Conservation (phyloP, 1,284 basidiomycete species). For the Sparassis latifolia region DNA sequence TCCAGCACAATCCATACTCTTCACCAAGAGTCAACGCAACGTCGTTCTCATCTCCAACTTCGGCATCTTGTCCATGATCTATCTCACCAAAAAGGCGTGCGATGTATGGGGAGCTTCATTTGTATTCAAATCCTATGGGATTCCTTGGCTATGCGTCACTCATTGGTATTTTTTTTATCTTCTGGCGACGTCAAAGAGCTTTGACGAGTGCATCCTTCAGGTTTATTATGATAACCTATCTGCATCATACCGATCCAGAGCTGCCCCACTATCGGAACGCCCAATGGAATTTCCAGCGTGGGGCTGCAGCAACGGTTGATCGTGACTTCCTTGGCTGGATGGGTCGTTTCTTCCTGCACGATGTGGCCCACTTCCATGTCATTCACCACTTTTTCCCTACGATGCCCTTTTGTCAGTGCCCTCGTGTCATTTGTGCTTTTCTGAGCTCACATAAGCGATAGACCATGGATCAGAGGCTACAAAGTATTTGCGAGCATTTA, state of each 20-base stretch:
- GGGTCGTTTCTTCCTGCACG: slow-evolving; percentile 37
- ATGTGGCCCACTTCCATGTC: slow-evolving; percentile 41
- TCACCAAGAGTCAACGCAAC: slow-evolving; percentile 42
- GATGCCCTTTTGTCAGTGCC: slow-evolving; percentile 24
- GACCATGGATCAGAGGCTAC: slow-evolving; percentile 33
- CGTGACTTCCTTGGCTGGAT: slow-evolving; percentile 46
- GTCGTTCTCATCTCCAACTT: slow-evolving; percentile 50
- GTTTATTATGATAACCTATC: slow-evolving; percentile 36
- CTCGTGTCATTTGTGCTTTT: no score
- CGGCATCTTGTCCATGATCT: slow-evolving; percentile 44
- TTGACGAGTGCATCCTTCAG: slow-evolving; percentile 16
- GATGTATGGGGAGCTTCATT: slow-evolving; percentile 28
- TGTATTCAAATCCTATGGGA: slow-evolving; percentile 48
- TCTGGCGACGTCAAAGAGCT: no score
- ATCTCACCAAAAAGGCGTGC: slow-evolving; percentile 30
- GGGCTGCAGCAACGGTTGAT: slow-evolving; percentile 51
- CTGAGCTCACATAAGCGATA: slow-evolving; percentile 33
- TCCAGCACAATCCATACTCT: slow-evolving; percentile 45
- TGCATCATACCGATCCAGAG: slow-evolving; percentile 34
- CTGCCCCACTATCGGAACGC: slow-evolving; percentile 34
- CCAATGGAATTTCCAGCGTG: slow-evolving; percentile 49
- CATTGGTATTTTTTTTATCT: slow-evolving; percentile 37
- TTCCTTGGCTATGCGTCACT: slow-evolving; percentile 51
- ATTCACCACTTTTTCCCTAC: slow-evolving; percentile 31
- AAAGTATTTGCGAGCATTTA: slow-evolving; percentile 41